A percentile compares a stretch with the other conserved stretches of the same genome.
These are phyloP conservation scores for Myxozyma monticola DNA, from an alignment of 805 yeast genomes.

Conservation along the genomic window DNA sequence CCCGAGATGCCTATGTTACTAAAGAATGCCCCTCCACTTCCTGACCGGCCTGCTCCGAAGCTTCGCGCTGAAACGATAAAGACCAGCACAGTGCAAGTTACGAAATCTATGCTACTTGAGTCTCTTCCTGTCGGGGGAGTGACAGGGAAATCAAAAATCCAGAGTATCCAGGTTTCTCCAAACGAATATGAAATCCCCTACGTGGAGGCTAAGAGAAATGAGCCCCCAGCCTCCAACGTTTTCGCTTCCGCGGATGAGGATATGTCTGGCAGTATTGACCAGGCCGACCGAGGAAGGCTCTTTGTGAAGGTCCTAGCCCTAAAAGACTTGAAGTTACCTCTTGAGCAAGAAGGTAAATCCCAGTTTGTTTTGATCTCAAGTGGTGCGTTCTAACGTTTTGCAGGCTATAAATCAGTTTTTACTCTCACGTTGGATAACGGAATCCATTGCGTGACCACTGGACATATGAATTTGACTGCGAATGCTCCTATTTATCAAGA, in stretches of 20 bases:
- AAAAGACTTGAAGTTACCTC: slow-evolving; percentile 49
- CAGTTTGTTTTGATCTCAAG: not conserved
- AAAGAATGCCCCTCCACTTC: slow-evolving; percentile 6
- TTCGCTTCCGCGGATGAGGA: not conserved
- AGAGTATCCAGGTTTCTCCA: not conserved
- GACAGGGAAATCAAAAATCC: not conserved
- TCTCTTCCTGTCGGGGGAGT: not conserved
- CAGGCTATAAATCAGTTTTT: slow-evolving; percentile 46
- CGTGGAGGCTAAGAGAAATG: too few relatives aligned
- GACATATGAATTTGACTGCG: slow-evolving; percentile 43
- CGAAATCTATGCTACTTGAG: not conserved
- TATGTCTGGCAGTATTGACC: slow-evolving; percentile 23
- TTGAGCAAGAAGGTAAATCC: slow-evolving; percentile 12
- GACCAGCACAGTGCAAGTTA: not conserved
- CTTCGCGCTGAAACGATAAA: not conserved
- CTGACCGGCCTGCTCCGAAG: not conserved
- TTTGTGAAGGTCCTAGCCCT: slow-evolving; percentile 52
- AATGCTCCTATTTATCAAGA: slow-evolving; percentile 58
- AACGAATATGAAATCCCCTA: not conserved
- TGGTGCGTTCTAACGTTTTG: slow-evolving; percentile 1
- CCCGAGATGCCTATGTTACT: too few relatives aligned
- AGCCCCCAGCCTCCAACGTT: too few relatives aligned
- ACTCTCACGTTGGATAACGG: slow-evolving; percentile 70
- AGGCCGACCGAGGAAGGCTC: slow-evolving; percentile 46
- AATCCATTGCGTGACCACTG: slow-evolving; percentile 71